Conservation (phyloP, 495 filamentous ascomycete species). For the Daldinia concentrica region DNA sequence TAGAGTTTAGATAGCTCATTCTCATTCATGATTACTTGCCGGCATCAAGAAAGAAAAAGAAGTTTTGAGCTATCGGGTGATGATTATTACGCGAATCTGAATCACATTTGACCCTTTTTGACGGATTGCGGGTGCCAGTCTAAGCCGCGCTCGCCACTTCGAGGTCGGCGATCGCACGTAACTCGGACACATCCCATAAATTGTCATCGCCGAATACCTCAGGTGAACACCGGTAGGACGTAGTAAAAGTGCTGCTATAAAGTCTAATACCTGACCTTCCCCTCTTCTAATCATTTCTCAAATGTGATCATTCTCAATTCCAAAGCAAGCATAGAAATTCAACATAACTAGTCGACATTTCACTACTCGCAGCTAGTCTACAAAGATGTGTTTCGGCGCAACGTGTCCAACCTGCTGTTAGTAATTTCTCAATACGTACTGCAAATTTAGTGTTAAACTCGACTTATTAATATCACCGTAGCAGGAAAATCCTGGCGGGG, state of each 20-base stretch:
- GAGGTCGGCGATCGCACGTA: constrained; percentile 30
- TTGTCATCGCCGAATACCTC: constrained; percentile 34
- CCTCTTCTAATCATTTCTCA: constrained; percentile 5
- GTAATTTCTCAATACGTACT: constrained; percentile 14
- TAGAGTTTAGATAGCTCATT: neutral
- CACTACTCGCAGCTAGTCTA: constrained; percentile 7
- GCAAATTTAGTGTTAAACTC: neutral
- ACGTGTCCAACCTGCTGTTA: constrained; percentile 54
- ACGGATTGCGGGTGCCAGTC: neutral
- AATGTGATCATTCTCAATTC: constrained; percentile 15
- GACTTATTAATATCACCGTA: constrained; percentile 41
- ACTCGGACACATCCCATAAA: constrained; percentile 25
- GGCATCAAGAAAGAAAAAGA: neutral
- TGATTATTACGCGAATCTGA: neutral
- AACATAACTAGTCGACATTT: constrained; percentile 2
- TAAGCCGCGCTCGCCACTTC: constrained; percentile 3
- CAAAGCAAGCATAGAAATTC: constrained; percentile 6
- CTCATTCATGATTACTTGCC: neutral
- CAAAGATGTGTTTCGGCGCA: constrained; percentile 53
- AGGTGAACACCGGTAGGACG: constrained; percentile 20
- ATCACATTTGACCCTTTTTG: neutral
- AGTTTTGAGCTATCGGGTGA: neutral
- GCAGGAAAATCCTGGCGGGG: constrained; percentile 74
- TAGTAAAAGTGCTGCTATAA: neutral
- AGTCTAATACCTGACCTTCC: neutral